Conservation (phyloP, 1,284 basidiomycete genomes). For the Taiwanofungus camphoratus region DNA sequence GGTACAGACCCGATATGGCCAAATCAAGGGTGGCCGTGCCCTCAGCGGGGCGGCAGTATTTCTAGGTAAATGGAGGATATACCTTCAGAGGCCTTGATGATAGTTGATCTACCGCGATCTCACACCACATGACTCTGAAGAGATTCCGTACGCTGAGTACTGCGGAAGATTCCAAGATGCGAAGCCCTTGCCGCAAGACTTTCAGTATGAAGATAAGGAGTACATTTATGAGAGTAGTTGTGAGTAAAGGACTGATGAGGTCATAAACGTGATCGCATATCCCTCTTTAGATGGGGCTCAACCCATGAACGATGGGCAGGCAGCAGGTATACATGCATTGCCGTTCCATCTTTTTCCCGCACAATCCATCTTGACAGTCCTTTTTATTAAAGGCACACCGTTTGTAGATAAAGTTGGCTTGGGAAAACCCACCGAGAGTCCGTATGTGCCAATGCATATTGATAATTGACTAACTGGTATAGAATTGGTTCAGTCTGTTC, state of each 20-base stretch:
- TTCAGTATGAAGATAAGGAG: conserved; percentile 52
- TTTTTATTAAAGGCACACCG: conserved; percentile 31
- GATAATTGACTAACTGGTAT: conserved; percentile 6
- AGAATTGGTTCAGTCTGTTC: conserved; percentile 41
- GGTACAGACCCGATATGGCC: conserved; percentile 50
- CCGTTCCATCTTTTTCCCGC: background rate
- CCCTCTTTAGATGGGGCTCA: conserved; percentile 46
- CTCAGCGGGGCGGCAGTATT: conserved; percentile 56
- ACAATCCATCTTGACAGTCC: too few species aligned
- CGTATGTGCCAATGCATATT: conserved; percentile 34
- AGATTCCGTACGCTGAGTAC: conserved; percentile 68
- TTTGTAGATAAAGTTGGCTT: conserved; percentile 56
- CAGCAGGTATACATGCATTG: conserved; percentile 32
- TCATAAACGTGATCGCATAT: background rate
- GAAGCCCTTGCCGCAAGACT: conserved; percentile 43
- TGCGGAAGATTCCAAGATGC: conserved; percentile 62
- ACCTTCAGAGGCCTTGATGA: background rate
- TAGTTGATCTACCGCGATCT: background rate
- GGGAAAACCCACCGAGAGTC: conserved; percentile 64
- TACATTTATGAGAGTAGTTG: conserved; percentile 58
- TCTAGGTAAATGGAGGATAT: conserved; percentile 40
- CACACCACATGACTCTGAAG: conserved; percentile 28
- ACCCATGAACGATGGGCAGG: conserved; percentile 59
- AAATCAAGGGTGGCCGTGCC: conserved; percentile 51
- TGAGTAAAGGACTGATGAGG: conserved; percentile 25